Percentiles rank a stretch among this genome's conserved stretches.
Conservation (phyloP, 192 early-diverging fungal species). For the Coemansia sp. region DNA sequence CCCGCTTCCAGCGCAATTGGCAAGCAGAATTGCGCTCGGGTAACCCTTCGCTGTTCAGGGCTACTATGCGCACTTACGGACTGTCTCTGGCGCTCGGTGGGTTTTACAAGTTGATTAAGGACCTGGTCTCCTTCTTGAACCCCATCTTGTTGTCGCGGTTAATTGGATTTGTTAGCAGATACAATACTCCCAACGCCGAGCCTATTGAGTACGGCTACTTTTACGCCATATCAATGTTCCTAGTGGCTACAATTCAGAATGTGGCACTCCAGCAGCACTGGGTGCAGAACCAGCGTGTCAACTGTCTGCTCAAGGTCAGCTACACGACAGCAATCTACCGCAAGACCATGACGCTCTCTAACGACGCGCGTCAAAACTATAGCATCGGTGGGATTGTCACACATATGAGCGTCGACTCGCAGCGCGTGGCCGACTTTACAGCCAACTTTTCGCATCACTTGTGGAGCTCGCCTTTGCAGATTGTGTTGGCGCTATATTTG, state of each 20-base stretch:
- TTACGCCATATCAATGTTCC: constrained; percentile 85
- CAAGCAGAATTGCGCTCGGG: constrained; percentile 65
- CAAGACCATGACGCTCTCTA: constrained; percentile 86
- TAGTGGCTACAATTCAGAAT: constrained; percentile 80
- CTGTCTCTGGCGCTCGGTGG: constrained; percentile 73
- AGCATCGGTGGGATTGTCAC: constrained; percentile 84
- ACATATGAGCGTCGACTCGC: constrained; percentile 77
- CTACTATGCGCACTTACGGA: constrained; percentile 71
- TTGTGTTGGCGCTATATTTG: constrained; percentile 76
- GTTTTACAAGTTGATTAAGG: constrained; percentile 81
- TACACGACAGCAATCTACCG: constrained; percentile 88
- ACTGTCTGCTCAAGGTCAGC: constrained; percentile 79
- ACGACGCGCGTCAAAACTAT: constrained; percentile 78
- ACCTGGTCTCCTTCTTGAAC: constrained; percentile 83
- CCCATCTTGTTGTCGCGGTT: constrained; percentile 81
- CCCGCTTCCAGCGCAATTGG: constrained; percentile 79
- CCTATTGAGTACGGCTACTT: constrained; percentile 78
- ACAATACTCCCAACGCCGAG: constrained; percentile 60
- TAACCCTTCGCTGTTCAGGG: constrained; percentile 74
- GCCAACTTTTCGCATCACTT: constrained; percentile 78
- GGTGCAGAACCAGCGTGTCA: constrained; percentile 80
- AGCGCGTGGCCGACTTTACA: constrained; percentile 69
- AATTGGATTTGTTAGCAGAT: constrained; percentile 70
- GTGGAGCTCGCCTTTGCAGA: constrained; percentile 86
- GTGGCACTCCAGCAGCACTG: constrained; percentile 93